Percentiles rank a stretch among this genome's conserved stretches.
phyloP scores from a whole-genome alignment of 2,329 filamentous ascomycete genomes.

The Sarocladium kiliense region DNA sequence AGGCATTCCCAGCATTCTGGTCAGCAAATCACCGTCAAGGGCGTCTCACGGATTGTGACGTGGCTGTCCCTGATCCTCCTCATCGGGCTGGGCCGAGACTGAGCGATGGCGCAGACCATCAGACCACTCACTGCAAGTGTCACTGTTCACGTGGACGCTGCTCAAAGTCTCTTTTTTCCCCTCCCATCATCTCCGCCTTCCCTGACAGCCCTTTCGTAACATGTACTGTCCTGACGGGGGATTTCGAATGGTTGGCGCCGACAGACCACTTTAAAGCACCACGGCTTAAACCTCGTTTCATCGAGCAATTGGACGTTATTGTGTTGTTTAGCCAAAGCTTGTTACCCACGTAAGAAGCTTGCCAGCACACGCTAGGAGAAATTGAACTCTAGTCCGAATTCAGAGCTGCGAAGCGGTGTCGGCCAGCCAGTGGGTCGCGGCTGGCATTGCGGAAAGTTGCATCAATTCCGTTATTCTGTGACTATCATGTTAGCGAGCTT shows the following conservation, averaged over 20 bases:
- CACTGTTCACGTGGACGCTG: background rate
- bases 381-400: background rate
- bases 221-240: background rate
- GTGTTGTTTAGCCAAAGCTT: conserved; percentile 2
- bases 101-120: background rate
- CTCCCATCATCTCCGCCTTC: background rate
- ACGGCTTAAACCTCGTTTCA: background rate
- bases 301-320: background rate
- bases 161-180: background rate
- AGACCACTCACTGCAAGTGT: conserved; percentile 2
- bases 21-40: background rate
- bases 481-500: background rate
- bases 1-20: conserved; percentile 2
- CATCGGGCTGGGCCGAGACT: conserved; percentile 4
- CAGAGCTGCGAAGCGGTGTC: background rate
- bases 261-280: background rate
- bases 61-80: background rate
- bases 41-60: background rate
- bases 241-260: too few species aligned
- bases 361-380: background rate
- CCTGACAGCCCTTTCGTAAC: background rate
- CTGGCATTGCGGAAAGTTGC: too few species aligned
- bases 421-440: background rate
- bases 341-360: background rate
- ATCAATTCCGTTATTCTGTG: background rate